Conservation (phyloP, 176 grass and related monocot genomes). For the Carex parvula region DNA sequence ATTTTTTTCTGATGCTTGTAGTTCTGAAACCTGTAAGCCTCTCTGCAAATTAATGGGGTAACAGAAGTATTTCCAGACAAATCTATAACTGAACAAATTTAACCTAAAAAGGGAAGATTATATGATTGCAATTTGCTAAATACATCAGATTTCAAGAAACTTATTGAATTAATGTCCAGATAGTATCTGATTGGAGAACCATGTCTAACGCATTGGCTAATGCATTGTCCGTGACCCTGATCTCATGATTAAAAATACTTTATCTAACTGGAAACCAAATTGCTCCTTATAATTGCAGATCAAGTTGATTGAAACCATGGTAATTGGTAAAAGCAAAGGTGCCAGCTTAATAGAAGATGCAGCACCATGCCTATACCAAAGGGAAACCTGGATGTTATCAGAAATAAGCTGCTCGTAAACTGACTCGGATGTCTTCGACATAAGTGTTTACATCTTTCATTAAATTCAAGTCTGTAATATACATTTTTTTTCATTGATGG, state of each 20-base stretch:
- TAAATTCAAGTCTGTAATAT: conserved; percentile 14
- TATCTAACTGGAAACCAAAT: not conserved
- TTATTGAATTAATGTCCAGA: not conserved
- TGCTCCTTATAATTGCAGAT: conserved; percentile 6
- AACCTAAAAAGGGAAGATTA: not conserved
- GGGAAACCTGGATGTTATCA: not conserved
- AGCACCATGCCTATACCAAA: not conserved
- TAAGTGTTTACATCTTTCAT: not conserved
- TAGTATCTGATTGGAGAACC: not conserved
- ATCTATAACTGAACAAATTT: not conserved
- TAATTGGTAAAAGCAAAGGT: not conserved
- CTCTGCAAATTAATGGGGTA: conserved; percentile 5
- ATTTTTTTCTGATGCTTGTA: not conserved
- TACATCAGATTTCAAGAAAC: not conserved
- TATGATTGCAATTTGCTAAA: not conserved
- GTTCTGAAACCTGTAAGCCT: conserved; percentile 16
- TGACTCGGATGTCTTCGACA: not conserved
- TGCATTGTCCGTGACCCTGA: not conserved
- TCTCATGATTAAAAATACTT: not conserved
- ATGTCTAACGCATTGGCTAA: not conserved
- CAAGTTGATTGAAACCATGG: not conserved
- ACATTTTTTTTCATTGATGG: not conserved
- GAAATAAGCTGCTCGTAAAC: not conserved
- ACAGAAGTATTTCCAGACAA: not conserved
- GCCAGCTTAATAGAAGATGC: conserved; percentile 8